Base-by-base conservation (phyloP, 805 yeast genomes). In the Pichia phayaonensis region DNA sequence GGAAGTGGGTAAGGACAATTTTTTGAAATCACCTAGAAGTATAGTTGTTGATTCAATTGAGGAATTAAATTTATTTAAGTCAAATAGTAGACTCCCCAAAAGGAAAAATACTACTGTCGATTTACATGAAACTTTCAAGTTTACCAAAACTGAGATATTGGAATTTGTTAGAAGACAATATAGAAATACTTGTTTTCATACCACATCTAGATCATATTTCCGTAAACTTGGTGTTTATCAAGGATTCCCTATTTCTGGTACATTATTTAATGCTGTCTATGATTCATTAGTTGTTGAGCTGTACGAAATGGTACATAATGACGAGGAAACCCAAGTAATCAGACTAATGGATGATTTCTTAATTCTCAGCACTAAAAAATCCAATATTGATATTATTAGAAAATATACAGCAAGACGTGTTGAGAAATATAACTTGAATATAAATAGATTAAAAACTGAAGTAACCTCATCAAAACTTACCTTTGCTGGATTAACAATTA, bases 301-400 rank as follows among this genome's bases (percentile, higher is more conserved):
- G 48, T 45, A 56, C 46, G 15, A 36, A 4, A 21, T 34, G 8
- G 18, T 47, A 2, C 13, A 20, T 10, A 34, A 31, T 16, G 21
- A 36, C 11, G 27, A 27, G 2, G 44, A 22, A 10, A 50, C 57
- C 2, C 65, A 75, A 16, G 52, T 74, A 2, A 50, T 88, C 8
- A 67, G 97, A 48, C 64, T 87, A 21, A 95, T 89, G 0, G 98
- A 90, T 66, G 98, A 90, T 62, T 90, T 90, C 59, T 61, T 90
- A 26, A 71, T 88, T n/a, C 65, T 90, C 0, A 75, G 94, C 0
- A 70, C 80, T 0, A 61, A 71, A 36, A 26, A 57, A 12, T 47
- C 51, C 0, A 58, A 62, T 12, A 72, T 81, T 0, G 41, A 50
- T 1, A 50, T 48, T 3, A 62, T 74, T 40, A 57, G 62, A 43